Evolutionary conservation across 148 eudicot genomes (phyloP).

Genomic region (Silene latifolia): DNA sequence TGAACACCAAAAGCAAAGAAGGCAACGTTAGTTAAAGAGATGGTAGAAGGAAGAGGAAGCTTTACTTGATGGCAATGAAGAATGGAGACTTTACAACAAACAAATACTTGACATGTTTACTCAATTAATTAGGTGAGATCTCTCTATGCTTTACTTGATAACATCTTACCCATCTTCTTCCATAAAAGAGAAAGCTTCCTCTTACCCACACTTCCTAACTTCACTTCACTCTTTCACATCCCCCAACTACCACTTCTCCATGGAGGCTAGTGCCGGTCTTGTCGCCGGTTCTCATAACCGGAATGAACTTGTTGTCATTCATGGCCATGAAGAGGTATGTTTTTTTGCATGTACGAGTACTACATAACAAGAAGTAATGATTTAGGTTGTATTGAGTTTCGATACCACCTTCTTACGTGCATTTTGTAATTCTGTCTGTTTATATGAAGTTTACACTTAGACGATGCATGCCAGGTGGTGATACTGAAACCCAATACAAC

Average conservation of each 20-base stretch:
- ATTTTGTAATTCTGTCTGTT: too few relatives aligned
- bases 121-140: slow-evolving; percentile 39
- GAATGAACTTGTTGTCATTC: slow-evolving; percentile 95
- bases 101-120: slow-evolving; percentile 20
- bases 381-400: neutral
- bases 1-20: slow-evolving; percentile 12
- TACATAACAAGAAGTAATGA: neutral
- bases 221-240: neutral
- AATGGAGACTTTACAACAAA: slow-evolving; percentile 89
- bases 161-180: slow-evolving; percentile 23
- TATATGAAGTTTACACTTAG: too few relatives aligned
- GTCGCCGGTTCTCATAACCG: slow-evolving; percentile 98
- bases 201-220: slow-evolving; percentile 13
- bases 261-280: slow-evolving; percentile 98
- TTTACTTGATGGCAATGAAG: slow-evolving; percentile 93
- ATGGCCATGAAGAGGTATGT: slow-evolving; percentile 92
- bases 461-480: too few relatives aligned
- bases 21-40: slow-evolving; percentile 39
- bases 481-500: too few relatives aligned
- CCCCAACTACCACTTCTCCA: slow-evolving; percentile 13
- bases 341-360: neutral
- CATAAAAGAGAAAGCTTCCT: slow-evolving; percentile 40
- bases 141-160: slow-evolving; percentile 27
- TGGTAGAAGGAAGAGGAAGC: slow-evolving; percentile 42
- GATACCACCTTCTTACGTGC: neutral